Conservation (phyloP, 495 filamentous ascomycete genomes). For the Talaromyces liani region DNA sequence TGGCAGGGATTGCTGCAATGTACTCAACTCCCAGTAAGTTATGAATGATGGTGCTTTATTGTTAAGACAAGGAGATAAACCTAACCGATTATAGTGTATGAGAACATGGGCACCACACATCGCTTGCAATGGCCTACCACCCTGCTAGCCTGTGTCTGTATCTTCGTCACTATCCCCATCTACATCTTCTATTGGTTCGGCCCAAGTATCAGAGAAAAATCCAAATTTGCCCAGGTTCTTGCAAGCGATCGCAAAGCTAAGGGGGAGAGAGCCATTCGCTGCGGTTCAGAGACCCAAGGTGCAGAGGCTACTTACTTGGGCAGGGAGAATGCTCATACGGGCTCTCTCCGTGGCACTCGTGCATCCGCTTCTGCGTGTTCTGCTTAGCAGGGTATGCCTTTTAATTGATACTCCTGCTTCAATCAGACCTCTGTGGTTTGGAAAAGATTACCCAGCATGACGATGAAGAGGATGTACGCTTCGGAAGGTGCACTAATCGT, state of each 20-base stretch:
- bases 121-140: conserved; percentile 37
- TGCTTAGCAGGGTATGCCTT: not conserved
- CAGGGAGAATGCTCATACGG: not conserved
- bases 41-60: not conserved
- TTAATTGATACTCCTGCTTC: not conserved
- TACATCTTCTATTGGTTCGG: conserved; percentile 46
- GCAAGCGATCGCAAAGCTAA: conserved; percentile 7
- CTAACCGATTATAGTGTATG: conserved; percentile 14
- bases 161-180: conserved; percentile 37
- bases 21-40: conserved; percentile 21
- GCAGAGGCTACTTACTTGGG: conserved; percentile 6
- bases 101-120: conserved; percentile 23
- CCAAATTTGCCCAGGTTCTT: conserved; percentile 33
- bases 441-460: not conserved
- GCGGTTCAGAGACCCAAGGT: conserved; percentile 7
- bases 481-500: not conserved
- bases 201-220: conserved; percentile 33
- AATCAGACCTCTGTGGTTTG: not conserved
- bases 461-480: not conserved
- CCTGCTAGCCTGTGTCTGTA: conserved; percentile 32
- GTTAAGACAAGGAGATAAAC: not conserved
- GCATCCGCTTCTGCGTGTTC: not conserved
- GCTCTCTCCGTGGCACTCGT: conserved; percentile 4
- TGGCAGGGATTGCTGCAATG: conserved; percentile 27
- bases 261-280: not conserved